Evolutionary conservation across 2,329 filamentous ascomycete species (phyloP), one percentile per base, ranked within the genome.

Genomic region (Stemphylium beticola): DNA sequence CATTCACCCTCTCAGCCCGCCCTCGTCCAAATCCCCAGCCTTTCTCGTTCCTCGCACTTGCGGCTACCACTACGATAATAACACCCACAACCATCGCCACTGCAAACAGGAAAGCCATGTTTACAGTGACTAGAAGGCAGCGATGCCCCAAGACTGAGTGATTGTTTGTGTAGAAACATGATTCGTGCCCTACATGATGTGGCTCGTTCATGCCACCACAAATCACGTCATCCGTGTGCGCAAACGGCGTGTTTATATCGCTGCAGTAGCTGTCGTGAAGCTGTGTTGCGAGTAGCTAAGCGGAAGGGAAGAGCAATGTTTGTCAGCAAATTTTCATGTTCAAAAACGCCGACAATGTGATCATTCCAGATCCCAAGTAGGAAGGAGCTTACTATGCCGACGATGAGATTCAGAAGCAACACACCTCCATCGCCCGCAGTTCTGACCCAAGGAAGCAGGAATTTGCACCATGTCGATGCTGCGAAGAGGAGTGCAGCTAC

Each of bases 311-410:
- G 20, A 22, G 20, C 20, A 6, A 22, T 22, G 20, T 22, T 22
- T 6, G 20, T 22, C 6, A 22, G 20, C 20, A 6, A 22, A 22
- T 22, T 22, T 22, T 22, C 20, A 22, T 4, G 20, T 4, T 6
- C 20, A 22, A 22, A 22, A 3, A 3, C 6, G 4, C 20, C 20
- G 6, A n/a, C n/a, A n/a, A n/a, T n/a, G n/a, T n/a, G n/a, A n/a
- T n/a, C n/a, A n/a, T n/a, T n/a, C n/a, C n/a, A n/a, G n/a, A n/a
- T 6, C 20, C 20, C 3, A 6, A 4, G 20, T 3, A 6, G 6
- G 6, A 6, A 22, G 20, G 31, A 31, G 62, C 63, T 45, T 62
- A 69, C 67, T 17, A 64, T 50, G 1, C 65, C 67, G 7, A 61
- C 64, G 5, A 60, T 55, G 4, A 65, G 26, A 34, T 68, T 66